Evolutionary conservation across 2,329 filamentous ascomycete genomes (phyloP).

Genomic region (Trichoderma gracile): DNA sequence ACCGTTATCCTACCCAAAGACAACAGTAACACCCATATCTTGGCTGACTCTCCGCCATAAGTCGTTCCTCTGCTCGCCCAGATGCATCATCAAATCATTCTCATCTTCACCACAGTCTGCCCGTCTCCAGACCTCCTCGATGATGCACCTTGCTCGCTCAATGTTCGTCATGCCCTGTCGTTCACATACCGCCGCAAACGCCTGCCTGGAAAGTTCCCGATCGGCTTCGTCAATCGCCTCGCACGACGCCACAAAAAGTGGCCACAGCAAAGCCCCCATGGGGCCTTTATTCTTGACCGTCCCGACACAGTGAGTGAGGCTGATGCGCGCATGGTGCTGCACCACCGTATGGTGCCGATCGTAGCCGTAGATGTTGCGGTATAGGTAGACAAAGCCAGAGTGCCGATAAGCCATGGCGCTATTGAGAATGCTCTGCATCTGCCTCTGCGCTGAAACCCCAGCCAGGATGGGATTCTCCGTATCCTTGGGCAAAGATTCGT

Average conservation of each 20-base stretch:
- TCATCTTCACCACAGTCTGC: constrained; percentile 42
- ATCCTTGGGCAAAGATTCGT: constrained; percentile 31
- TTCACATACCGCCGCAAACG: constrained; percentile 55
- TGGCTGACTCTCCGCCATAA: constrained; percentile 59
- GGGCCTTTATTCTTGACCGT: constrained; percentile 59
- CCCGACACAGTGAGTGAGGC: constrained; percentile 55
- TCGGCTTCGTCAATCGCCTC: constrained; percentile 56
- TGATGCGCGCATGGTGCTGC: constrained; percentile 53
- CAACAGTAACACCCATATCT: constrained; percentile 60
- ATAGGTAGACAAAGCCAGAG: constrained; percentile 58
- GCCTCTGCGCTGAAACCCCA: constrained; percentile 26
- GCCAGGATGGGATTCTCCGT: constrained; percentile 33
- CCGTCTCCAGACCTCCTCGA: constrained; percentile 62
- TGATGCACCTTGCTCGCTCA: constrained; percentile 59
- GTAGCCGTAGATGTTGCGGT: constrained; percentile 55
- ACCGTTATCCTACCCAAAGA: constrained; percentile 53
- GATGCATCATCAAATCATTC: constrained; percentile 29
- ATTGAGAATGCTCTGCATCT: constrained; percentile 56
- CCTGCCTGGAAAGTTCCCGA: constrained; percentile 50
- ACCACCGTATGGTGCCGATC: constrained; percentile 51
- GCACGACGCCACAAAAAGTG: constrained; percentile 63
- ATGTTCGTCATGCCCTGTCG: constrained; percentile 68
- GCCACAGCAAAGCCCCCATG: constrained; percentile 65
- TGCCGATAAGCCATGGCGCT: constrained; percentile 63
- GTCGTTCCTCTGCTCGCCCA: constrained; percentile 36